Base-by-base conservation (phyloP, 2,329 filamentous ascomycete species). In the Fusarium sp. region DNA sequence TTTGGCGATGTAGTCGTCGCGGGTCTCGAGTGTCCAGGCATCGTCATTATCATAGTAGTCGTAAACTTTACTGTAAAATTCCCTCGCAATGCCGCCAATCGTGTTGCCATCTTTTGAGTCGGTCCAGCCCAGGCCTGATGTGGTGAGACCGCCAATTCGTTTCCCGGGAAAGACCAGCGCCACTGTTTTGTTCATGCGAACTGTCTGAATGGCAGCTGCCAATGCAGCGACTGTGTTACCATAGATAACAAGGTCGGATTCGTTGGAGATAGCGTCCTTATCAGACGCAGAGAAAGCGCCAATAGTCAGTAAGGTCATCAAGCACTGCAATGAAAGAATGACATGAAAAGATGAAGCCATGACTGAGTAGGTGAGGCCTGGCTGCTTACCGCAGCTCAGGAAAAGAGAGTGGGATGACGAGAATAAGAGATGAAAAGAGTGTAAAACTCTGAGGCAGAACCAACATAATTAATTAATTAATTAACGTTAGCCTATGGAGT, bases 121-220 rank as follows among this genome's bases (percentile, higher is more conserved):
- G 19, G 68, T 70, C 68, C 68, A 70, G 9, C 68, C 64, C 10
- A 70, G 53, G 20, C 68, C 68, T 2, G 68, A 70, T 22, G 68
- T 41, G 11, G 68, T 70, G 8, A 70, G 54, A 10, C 68, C 68
- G 10, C 67, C 67, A 6, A 70, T 52, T 25, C 37, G 55, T 4
- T 40, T 30, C 20, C 63, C 65, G 3, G 59, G 67, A 15, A 65
- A 65, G 10, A 70, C 32, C 5, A 70, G 25, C 1, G 67, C 50
- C 2, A 62, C 67, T 2, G 63, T 65, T 25, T 48, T 70, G 15
- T 70, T 62, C 67, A 70, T 70, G 4, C 67, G 67, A 11, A 44
- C 39, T 2, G 67, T 68, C 19, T 70, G 68, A 3, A 70, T 55
- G 7, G 68, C 68, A 10, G 68, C 68, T 15, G 67, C 53, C 7